Conservation (phyloP, 257 asterid species). For the Voacanga thouarsii region DNA sequence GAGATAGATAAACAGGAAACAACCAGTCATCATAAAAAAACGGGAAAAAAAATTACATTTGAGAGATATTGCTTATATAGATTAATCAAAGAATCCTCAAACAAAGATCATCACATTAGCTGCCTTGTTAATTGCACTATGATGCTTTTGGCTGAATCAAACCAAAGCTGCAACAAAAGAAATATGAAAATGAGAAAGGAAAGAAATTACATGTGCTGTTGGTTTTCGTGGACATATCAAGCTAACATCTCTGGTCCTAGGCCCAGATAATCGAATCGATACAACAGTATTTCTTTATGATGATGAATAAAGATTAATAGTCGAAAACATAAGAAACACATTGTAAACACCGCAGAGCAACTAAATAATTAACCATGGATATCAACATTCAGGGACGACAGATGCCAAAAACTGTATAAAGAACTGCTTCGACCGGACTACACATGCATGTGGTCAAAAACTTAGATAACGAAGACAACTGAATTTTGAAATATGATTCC, state of each 20-base stretch:
- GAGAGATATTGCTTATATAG: background rate
- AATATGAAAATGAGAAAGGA: background rate
- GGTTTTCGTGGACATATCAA: background rate
- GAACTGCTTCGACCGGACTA: background rate
- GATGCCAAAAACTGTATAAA: background rate
- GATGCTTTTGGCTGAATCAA: background rate
- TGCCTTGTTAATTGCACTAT: background rate
- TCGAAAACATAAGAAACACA: background rate
- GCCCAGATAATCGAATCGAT: background rate
- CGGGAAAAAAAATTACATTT: no score
- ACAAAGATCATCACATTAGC: background rate
- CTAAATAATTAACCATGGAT: background rate
- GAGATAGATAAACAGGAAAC: background rate
- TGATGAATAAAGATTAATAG: background rate
- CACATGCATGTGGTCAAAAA: background rate
- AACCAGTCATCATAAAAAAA: background rate
- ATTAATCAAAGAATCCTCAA: background rate
- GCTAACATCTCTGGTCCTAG: background rate
- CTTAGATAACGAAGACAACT: background rate
- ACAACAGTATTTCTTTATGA: background rate
- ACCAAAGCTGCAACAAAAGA: background rate
- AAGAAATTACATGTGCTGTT: background rate
- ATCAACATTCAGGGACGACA: background rate
- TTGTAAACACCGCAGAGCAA: background rate
- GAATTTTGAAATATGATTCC: background rate